Conservation (phyloP, 352 stramenopile genomes). For the Plasmopara halstedii region DNA sequence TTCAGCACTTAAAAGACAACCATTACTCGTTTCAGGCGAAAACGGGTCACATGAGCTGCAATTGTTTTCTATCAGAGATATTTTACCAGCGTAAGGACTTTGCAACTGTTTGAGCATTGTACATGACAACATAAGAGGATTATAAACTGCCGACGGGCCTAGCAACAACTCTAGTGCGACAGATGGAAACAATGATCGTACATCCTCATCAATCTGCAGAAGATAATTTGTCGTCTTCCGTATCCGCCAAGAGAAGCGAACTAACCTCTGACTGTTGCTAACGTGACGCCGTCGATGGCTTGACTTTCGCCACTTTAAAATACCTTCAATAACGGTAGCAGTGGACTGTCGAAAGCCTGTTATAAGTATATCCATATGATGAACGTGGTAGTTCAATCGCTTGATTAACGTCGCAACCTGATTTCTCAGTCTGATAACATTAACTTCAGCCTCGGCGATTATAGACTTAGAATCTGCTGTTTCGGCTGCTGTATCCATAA, state of each 20-base stretch:
- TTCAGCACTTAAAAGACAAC: background rate
- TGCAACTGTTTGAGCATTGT: conserved; percentile 13
- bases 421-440: conserved; percentile 5
- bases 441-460: conserved; percentile 5
- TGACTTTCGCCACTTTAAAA: conserved; percentile 34
- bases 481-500: conserved; percentile 6
- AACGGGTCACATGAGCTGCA: background rate
- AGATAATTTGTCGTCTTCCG: conserved; percentile 40
- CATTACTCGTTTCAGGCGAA: background rate
- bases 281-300: conserved; percentile 19
- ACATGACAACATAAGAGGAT: conserved; percentile 32
- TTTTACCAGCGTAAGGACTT: conserved; percentile 23
- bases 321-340: conserved; percentile 30
- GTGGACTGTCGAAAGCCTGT: conserved; percentile 22
- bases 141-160: conserved; percentile 29
- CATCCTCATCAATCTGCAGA: conserved; percentile 30
- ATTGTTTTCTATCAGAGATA: conserved; percentile 40
- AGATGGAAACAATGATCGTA: conserved; percentile 34
- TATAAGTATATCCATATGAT: conserved; percentile 28
- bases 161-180: conserved; percentile 26
- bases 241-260: conserved; percentile 42
- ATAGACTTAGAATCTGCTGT: conserved; percentile 3
- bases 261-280: conserved; percentile 33
- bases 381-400: conserved; percentile 18
- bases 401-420: conserved; percentile 15